Base-by-base conservation (phyloP, 768 basidiomycete species). In the Suillus clintonianus region DNA sequence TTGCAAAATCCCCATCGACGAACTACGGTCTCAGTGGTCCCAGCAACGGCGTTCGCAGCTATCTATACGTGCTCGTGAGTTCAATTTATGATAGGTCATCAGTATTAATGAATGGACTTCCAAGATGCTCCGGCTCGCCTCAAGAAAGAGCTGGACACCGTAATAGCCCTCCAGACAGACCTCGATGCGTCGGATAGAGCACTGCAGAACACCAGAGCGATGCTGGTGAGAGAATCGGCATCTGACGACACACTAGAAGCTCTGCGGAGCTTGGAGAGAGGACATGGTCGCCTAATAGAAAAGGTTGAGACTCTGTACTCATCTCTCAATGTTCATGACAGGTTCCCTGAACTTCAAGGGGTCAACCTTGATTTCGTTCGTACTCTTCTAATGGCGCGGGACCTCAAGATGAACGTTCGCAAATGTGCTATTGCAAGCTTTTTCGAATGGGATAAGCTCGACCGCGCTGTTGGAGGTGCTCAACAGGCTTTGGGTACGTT, bases 381-480 rank as follows among this genome's bases (percentile, higher is more conserved):
- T 2, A 72, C 65, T 0, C 72, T 82, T 0, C 60, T 81, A 1
- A 67, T 78, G 60, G 76, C 76, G n/a, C 70, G 72, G 0, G 77
- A 81, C 62, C 69, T 79, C 36, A 82, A 81, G 64, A 77, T 79
- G 27, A 79, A 76, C 54, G 77, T 81, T 11, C 63, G 77, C 11
- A 77, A 76, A 60, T 65, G 70, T 13, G 76, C 75, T 1, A 70
- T 79, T 19, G 72, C 73, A 1, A 71, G 71, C 27, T 79, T 81
- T 51, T 76, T 77, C 43, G 78, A 80, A 57, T 77, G 75, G 75
- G 78, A 80, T 24, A 69, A 65, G 19, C 68, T 79, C 4, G 74
- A 79, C 61, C 74, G 74, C 34, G 76, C 79, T 8, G 71, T 73
- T 15, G 69, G 75, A 3, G 72, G 78, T 1, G 41, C 64, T 3